Conservation (phyloP, 148 eudicot species). For the Rhododendron mucronatum region DNA sequence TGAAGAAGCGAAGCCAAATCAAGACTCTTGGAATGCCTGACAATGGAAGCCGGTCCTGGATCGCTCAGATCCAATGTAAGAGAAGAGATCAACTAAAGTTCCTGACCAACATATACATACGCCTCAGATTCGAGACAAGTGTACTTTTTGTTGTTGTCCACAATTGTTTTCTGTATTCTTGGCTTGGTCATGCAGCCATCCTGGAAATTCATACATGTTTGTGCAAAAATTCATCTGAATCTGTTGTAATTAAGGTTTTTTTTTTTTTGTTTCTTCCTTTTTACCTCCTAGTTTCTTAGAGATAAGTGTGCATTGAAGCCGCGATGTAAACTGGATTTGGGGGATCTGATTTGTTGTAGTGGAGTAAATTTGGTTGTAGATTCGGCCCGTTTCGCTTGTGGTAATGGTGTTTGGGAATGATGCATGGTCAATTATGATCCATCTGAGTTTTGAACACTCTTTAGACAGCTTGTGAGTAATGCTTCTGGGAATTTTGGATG, state of each 20-base stretch:
- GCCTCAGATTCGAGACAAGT: slow-evolving; percentile 13
- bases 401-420: background rate
- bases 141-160: background rate
- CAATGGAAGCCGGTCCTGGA: slow-evolving; percentile 3
- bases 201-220: slow-evolving; percentile 16
- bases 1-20: slow-evolving; percentile 5
- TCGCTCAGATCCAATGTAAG: slow-evolving; percentile 9
- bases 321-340: background rate
- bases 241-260: slow-evolving; percentile 8
- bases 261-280: background rate
- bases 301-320: background rate
- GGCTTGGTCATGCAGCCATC: background rate
- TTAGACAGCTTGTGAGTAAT: background rate
- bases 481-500: background rate
- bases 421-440: background rate
- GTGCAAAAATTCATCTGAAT: slow-evolving; percentile 14
- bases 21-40: slow-evolving; percentile 9
- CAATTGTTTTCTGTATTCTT: slow-evolving; percentile 9
- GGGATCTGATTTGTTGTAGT: background rate
- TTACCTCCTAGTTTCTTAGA: background rate
- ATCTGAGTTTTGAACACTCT: background rate
- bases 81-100: slow-evolving; percentile 17
- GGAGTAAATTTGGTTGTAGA: background rate
- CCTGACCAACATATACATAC: slow-evolving; percentile 2
- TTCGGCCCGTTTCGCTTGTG: background rate